Base-by-base conservation (phyloP, 495 filamentous ascomycete genomes). In the Bacidia rubella region DNA sequence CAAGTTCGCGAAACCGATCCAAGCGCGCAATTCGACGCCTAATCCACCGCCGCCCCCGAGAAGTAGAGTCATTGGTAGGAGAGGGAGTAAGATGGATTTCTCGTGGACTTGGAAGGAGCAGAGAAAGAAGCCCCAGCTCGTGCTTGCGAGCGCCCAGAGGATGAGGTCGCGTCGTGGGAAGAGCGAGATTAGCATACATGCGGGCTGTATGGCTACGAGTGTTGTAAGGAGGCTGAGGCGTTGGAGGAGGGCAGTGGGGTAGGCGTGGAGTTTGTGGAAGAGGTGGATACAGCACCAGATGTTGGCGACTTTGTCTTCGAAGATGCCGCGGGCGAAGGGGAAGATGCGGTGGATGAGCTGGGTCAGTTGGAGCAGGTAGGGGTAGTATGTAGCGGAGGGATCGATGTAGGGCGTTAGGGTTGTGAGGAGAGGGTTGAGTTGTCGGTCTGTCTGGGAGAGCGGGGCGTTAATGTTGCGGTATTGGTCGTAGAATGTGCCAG, bases 221-320 rank as follows among this genome's bases (percentile, higher is more conserved):
- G 92, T 98, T 3, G 83, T 78, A 10, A 79, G 62, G 10, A 95
- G 76, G 40, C 90, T 85, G 2, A 78, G 75, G n/a, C 78, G 77
- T 62, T 95, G 87, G 20, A 97, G 74, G 11, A 86, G 57, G 2
- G 49, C 51, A 2, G 54, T 57, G 10, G 70, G 57, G 40, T 74
- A 70, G 11, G 79, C 69, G 53, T 82, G 75, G 38, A 96, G 76
- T 68, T 97, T 98, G 68, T 94, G 73, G 45, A 90, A 71, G 0
- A 90, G 81, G 65, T 97, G 90, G 47, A 89, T 70, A 12, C 87
- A 82, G 64, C 92, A 98, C 92, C 92, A 98, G 60, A 95, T 79
- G 60, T 98, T 98, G 55, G 92, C 92, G 27, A 98, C 92, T 65
- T 98, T 98, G 70, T 97, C 92, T 70, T 98, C 92, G 62, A 96